Evolutionary conservation across 2,329 filamentous ascomycete species (phyloP).

Genomic region (Beauveria medogensis): DNA sequence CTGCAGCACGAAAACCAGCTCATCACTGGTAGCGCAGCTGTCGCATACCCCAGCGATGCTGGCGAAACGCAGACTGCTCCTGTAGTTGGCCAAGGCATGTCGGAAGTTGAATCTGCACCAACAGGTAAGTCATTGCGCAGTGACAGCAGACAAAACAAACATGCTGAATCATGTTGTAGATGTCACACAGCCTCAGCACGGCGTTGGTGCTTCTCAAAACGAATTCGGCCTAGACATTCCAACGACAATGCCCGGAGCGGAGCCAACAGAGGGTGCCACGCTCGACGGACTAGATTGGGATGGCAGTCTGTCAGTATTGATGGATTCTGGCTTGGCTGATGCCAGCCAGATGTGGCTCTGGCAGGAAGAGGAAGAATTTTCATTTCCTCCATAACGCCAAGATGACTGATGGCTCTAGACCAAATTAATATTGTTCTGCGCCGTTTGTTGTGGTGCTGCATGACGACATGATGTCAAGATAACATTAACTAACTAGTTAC

Average conservation of each 20-base stretch:
- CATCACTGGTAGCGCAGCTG: conserved; percentile 1
- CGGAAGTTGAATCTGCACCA: not conserved
- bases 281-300: conserved; percentile 4
- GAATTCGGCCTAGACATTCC: not conserved
- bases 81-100: not conserved
- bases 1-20: conserved; percentile 8
- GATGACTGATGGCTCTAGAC: too few species aligned
- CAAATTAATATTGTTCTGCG: too few species aligned
- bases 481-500: too few species aligned
- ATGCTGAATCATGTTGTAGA: not conserved
- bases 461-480: too few species aligned
- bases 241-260: not conserved
- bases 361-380: not conserved
- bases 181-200: not conserved
- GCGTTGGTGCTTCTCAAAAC: not conserved
- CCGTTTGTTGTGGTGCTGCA: too few species aligned
- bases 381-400: not conserved
- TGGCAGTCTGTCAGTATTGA: conserved; percentile 5
- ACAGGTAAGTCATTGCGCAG: not conserved
- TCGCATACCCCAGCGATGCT: not conserved
- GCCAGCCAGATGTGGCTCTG: conserved; percentile 11
- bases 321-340: conserved; percentile 5
- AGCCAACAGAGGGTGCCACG: not conserved
- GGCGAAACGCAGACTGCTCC: not conserved
- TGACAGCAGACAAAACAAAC: not conserved